Conservation (phyloP, 441 rosid genomes). For the Raphanus hybrid region DNA sequence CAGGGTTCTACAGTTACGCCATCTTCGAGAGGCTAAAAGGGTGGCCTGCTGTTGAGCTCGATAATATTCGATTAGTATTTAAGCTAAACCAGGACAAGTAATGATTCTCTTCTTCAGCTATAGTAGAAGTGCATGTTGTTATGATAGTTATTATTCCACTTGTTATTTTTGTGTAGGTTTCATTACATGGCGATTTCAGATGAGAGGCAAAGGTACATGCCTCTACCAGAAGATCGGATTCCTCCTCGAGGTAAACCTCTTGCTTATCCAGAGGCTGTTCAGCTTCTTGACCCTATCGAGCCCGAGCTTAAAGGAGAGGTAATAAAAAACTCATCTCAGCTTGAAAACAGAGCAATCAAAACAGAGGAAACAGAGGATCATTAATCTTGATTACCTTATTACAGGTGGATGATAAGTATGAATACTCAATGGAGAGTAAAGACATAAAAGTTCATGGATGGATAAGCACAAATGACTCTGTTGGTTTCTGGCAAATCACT, state of each 20-base stretch:
- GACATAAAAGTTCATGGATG: constrained; percentile 70
- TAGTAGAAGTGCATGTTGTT: background rate
- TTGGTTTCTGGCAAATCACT: constrained; percentile 77
- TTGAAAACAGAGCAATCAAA: constrained; percentile 3
- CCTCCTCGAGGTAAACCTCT: constrained; percentile 57
- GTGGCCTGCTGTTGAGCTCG: constrained; percentile 44
- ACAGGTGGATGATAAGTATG: constrained; percentile 82
- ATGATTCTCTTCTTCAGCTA: background rate
- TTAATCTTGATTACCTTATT: background rate
- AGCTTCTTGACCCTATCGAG: constrained; percentile 61
- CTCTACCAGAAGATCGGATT: constrained; percentile 61
- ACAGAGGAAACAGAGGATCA: constrained; percentile 32
- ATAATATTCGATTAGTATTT: constrained; percentile 41
- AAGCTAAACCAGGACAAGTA: constrained; percentile 39
- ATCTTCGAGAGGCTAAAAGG: constrained; percentile 43
- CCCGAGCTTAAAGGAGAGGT: constrained; percentile 74
- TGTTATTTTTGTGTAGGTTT: constrained; percentile 49
- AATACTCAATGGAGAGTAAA: constrained; percentile 61
- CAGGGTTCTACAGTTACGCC: constrained; percentile 44
- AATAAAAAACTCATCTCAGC: background rate
- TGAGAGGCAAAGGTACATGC: constrained; percentile 71
- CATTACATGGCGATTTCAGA: constrained; percentile 74
- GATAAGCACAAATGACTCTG: constrained; percentile 56
- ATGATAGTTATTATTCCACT: background rate
- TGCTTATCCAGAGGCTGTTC: constrained; percentile 73